phyloP scores from a whole-genome alignment of 345 rosid species.

The Salix purpurea region DNA sequence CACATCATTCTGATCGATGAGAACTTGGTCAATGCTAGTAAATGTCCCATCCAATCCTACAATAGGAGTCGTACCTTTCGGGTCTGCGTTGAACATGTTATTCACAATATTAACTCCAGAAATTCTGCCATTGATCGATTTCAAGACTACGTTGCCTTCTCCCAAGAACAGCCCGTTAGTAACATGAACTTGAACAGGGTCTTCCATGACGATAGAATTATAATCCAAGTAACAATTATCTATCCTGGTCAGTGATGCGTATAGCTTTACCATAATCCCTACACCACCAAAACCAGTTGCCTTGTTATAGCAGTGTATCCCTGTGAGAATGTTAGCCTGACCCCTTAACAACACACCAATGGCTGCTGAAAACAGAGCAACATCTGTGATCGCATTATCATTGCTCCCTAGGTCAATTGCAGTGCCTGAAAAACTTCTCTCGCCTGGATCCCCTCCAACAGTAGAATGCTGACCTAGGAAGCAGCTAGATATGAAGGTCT shows the following conservation, averaged over 20 bases:
- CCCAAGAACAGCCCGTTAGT: slow-evolving; percentile 63
- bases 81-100: slow-evolving; percentile 50
- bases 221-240: slow-evolving; percentile 67
- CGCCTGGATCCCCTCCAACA: slow-evolving; percentile 47
- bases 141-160: slow-evolving; percentile 49
- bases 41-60: slow-evolving; percentile 58
- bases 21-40: slow-evolving; percentile 44
- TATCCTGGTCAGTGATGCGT: slow-evolving; percentile 43
- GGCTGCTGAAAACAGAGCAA: slow-evolving; percentile 62
- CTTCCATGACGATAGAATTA: slow-evolving; percentile 53
- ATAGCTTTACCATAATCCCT: slow-evolving; percentile 47
- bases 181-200: slow-evolving; percentile 62
- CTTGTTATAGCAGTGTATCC: slow-evolving; percentile 71
- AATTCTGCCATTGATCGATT: slow-evolving; percentile 41
- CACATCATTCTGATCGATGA: slow-evolving; percentile 53
- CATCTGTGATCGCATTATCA: slow-evolving; percentile 60
- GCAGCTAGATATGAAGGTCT: slow-evolving; percentile 51
- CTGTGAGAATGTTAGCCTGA: slow-evolving; percentile 56
- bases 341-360: slow-evolving; percentile 50
- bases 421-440: slow-evolving; percentile 53
- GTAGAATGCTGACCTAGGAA: slow-evolving; percentile 64
- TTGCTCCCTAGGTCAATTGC: slow-evolving; percentile 55
- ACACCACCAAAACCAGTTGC: slow-evolving; percentile 64
- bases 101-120: slow-evolving; percentile 47
- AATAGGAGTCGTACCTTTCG: slow-evolving; percentile 30